Base-by-base conservation (phyloP, 2,329 filamentous ascomycete genomes). In the Xylaria digitata region DNA sequence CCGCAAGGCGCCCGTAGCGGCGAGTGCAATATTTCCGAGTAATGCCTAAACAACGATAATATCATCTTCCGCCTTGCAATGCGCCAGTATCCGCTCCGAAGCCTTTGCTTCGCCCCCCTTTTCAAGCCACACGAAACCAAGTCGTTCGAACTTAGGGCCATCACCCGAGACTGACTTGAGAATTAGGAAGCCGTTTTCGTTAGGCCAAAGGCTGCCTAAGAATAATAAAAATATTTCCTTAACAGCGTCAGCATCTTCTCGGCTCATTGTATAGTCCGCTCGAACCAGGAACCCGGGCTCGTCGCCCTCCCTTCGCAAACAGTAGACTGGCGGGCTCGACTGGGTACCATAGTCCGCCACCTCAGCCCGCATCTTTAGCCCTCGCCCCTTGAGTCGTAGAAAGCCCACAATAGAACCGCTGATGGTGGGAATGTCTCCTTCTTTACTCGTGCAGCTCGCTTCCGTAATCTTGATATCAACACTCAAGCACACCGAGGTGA, bases 381-480 rank as follows among this genome's bases (percentile, higher is more conserved):
- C 61, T 40, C 49, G 40, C 2, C 61, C 65, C n/a, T 61, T 55
- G n/a, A 64, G 42, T 30, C 57, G 54, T 21, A 67, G 23, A 17
- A 48, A 65, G 6, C 65, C 65, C 6, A 34, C 9, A 5, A 61
- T 17, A 23, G 59, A 40, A n/a, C 59, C 26, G 15, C 49, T 58
- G 7, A 49, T 48, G 5, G 57, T 58, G 15, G 49, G 55, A 11
- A 53, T 32, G 1, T 13, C 23, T 17, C 48, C 49, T 13, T 50
- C 49, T 21, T 17, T 23, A 32, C 37, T 61, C 15, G 50, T 37
- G 40, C 50, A 58, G 21, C 53, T 57, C 17, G 30, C 63, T 55
- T 68, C 52, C 19, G 26, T 50, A n/a, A 68, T 66, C 30, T 45
- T 30, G 32, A 66, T 48, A 43, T 62, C 66, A 13, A 68, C 52